phyloP scores from a whole-genome alignment of 176 grass and related monocot genomes.

The Rhynchospora pubera region DNA sequence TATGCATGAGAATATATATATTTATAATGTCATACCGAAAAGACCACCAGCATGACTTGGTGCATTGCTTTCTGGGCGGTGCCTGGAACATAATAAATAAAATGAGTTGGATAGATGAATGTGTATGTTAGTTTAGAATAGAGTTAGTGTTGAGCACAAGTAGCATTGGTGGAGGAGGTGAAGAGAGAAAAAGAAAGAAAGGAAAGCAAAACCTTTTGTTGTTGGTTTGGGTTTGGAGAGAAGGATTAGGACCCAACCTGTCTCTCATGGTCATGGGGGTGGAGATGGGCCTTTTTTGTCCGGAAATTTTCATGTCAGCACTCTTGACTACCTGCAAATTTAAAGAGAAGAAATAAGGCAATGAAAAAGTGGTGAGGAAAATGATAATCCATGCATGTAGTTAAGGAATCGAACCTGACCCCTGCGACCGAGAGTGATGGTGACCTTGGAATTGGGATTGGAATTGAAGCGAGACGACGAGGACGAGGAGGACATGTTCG shows the following conservation, averaged over 20 bases:
- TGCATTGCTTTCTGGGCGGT: not conserved
- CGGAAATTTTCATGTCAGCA: constrained; percentile 2
- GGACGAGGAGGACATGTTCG: too few species aligned
- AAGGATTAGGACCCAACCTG: constrained; percentile 1
- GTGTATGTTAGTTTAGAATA: too few species aligned
- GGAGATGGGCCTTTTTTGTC: not conserved
- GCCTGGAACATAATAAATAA: constrained; percentile 11
- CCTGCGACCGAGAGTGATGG: constrained; percentile 18
- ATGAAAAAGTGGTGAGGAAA: too few species aligned
- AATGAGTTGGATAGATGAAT: not conserved
- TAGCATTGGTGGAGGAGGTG: too few species aligned
- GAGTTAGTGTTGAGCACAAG: too few species aligned
- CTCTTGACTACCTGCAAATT: constrained; percentile 19
- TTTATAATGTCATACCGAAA: not conserved
- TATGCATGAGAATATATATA: not conserved
- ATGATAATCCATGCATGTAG: too few species aligned
- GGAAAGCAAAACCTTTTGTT: not conserved
- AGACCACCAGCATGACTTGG: not conserved
- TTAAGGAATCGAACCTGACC: constrained; percentile 19
- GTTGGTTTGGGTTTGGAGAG: not conserved
- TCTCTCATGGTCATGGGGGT: not conserved
- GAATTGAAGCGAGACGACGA: too few species aligned
- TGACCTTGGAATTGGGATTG: not conserved
- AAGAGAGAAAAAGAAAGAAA: not conserved
- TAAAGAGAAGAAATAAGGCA: too few species aligned